Base-by-base conservation (phyloP, 2,329 filamentous ascomycete genomes). In the Penicillium sp. region DNA sequence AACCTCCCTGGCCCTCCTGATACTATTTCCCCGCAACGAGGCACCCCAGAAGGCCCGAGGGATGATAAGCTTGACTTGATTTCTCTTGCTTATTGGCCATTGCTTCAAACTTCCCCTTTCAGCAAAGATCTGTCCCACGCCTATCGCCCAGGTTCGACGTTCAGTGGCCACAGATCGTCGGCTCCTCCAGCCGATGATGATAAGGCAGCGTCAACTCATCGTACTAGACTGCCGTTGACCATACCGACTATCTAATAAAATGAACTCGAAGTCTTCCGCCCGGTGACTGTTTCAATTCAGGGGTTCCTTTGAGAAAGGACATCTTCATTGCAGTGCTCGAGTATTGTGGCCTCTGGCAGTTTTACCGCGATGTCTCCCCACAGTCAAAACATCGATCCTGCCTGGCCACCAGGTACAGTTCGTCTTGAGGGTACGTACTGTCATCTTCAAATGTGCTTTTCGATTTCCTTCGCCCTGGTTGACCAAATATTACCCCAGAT, bases 41-140 rank as follows among this genome's bases (percentile, higher is more conserved):
- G 24, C 5, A 28, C 5, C 24, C 24, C 18, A 13, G n/a, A 24
- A 14, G 37, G 11, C 13, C 19, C 19, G 21, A 19, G 28, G 1
- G 9, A 31, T 46, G 54, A 59, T 59, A 59, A 52, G 49, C 51
- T 52, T 40, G 21, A 11, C 24, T 31, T 7, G 6, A 9, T 13
- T 19, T 18, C 16, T 3, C n/a, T 24, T 8, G 3, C 5, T 55
- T 28, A 64, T 58, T 57, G 58, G 60, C 28, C 16, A 36, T 54
- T 60, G 60, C 60, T 53, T 56, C 48, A 61, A 62, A 55, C 54
- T 62, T 62, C 60, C 60, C 49, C 19, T 59, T 62, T 44, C 11
- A 51, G 58, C 34, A 46, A 51, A 52, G 50, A 19, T 19, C 3
- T n/a, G n/a, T 48, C 33, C 24, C 49, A 43, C 29, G 18, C 11